phyloP scores from a whole-genome alignment of 2,329 filamentous ascomycete species.

The Colletotrichum eremochloae region DNA sequence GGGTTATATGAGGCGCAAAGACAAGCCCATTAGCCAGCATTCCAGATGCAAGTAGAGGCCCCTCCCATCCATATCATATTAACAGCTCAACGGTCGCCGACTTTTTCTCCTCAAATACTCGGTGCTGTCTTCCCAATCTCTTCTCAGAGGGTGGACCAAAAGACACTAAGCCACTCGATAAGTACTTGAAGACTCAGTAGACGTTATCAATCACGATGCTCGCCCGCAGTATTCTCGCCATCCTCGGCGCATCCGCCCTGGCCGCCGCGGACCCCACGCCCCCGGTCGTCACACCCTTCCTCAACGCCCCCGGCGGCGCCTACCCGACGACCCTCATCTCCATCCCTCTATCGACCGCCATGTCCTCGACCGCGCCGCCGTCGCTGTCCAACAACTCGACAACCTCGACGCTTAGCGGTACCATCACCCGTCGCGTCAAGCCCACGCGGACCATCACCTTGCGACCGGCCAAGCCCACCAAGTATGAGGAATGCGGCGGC shows the following conservation, averaged over 20 bases:
- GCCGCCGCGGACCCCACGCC: neutral
- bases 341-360: neutral
- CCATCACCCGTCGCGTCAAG: neutral
- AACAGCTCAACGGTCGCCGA: slow-evolving; percentile 5
- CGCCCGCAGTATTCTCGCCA: slow-evolving; percentile 13
- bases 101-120: no score
- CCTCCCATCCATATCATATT: neutral
- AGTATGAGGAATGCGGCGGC: slow-evolving; percentile 52
- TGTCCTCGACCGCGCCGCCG: neutral
- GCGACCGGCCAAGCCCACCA: slow-evolving; percentile 15
- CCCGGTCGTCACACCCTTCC: neutral
- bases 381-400: no score
- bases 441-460: slow-evolving; percentile 6
- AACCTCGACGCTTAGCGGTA: neutral
- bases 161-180: no score
- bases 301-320: neutral
- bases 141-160: neutral
- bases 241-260: slow-evolving; percentile 25
- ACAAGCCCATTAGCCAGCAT: slow-evolving; percentile 25
- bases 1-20: slow-evolving; percentile 24
- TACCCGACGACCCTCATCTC: slow-evolving; percentile 7
- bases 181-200: neutral
- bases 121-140: neutral
- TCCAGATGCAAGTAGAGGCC: neutral
- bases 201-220: slow-evolving; percentile 2